These are phyloP conservation scores for Castanopsis chinensis DNA, from an alignment of 306 rosid genomes.

Conservation along the genomic window DNA sequence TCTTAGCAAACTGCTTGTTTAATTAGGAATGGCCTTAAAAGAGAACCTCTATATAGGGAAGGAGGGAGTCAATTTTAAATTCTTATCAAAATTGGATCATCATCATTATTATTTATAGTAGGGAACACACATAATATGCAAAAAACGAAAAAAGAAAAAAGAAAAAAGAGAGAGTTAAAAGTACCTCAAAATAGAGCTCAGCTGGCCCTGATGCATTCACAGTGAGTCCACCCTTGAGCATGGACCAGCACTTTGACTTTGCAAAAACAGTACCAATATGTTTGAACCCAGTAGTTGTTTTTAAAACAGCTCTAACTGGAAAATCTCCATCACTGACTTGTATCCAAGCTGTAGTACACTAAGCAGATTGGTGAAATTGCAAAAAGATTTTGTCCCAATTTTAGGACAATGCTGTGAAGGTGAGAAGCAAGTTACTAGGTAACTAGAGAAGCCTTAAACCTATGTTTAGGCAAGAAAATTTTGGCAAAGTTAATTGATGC, in stretches of 20 bases:
- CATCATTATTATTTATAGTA: too few species aligned
- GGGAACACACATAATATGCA: neutral
- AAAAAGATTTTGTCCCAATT: neutral
- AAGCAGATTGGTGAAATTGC: neutral
- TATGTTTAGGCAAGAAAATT: neutral
- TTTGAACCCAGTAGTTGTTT: conserved; percentile 36
- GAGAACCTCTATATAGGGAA: too few species aligned
- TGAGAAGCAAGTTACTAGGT: neutral
- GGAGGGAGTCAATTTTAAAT: too few species aligned
- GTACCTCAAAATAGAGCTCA: conserved; percentile 67
- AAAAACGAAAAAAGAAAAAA: too few species aligned
- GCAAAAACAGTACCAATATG: conserved; percentile 47
- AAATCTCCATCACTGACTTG: conserved; percentile 46
- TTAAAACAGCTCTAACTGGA: conserved; percentile 45
- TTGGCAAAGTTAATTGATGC: neutral
- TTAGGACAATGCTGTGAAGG: neutral
- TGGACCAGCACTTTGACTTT: conserved; percentile 67
- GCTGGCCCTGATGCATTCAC: conserved; percentile 46
- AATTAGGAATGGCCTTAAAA: too few species aligned
- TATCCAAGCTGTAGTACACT: conserved; percentile 48
- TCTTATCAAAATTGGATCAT: too few species aligned
- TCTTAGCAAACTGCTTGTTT: too few species aligned
- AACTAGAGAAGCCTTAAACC: neutral
- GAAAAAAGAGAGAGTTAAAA: neutral
- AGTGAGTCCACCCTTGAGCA: conserved; percentile 79